Percentiles rank a stretch among this genome's conserved stretches.
Conservation (phyloP, 1,139 yeast species). For the Candida buenavistaensis region DNA sequence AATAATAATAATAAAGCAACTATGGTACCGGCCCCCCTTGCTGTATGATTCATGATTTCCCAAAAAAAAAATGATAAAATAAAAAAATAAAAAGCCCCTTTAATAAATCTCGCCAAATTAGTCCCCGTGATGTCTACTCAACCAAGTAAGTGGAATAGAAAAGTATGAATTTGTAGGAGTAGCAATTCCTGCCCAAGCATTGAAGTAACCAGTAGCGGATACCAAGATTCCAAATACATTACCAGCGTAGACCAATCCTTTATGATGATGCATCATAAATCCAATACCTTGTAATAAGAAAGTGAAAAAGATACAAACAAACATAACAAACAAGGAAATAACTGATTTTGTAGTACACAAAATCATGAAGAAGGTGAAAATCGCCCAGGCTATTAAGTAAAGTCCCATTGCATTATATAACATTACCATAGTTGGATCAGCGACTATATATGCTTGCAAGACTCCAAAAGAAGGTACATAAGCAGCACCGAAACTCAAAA, state of each 20-base stretch:
- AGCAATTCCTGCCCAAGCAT: slow-evolving; percentile 75
- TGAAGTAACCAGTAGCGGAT: slow-evolving; percentile 18
- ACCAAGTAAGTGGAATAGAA: slow-evolving; percentile 2
- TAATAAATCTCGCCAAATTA: neutral
- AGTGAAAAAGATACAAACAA: slow-evolving; percentile 32
- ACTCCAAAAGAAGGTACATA: slow-evolving; percentile 47
- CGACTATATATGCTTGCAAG: slow-evolving; percentile 46
- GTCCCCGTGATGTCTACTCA: neutral
- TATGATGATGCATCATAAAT: slow-evolving; percentile 27
- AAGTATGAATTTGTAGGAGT: slow-evolving; percentile 61
- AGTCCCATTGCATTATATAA: slow-evolving; percentile 35
- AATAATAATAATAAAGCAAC: no score
- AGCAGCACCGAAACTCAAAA: slow-evolving; percentile 37
- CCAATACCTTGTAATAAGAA: slow-evolving; percentile 38
- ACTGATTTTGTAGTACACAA: slow-evolving; percentile 41
- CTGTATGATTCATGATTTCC: no score
- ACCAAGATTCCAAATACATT: slow-evolving; percentile 72
- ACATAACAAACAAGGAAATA: slow-evolving; percentile 28
- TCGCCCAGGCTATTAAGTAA: slow-evolving; percentile 39
- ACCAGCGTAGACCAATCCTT: slow-evolving; percentile 52
- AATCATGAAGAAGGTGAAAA: slow-evolving; percentile 38
- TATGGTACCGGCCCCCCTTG: neutral
- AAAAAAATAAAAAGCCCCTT: neutral
- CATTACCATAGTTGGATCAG: slow-evolving; percentile 22
- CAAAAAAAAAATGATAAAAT: neutral